Base-by-base conservation (phyloP, 495 filamentous ascomycete species). In the Aspergillus saccharolyticus region DNA sequence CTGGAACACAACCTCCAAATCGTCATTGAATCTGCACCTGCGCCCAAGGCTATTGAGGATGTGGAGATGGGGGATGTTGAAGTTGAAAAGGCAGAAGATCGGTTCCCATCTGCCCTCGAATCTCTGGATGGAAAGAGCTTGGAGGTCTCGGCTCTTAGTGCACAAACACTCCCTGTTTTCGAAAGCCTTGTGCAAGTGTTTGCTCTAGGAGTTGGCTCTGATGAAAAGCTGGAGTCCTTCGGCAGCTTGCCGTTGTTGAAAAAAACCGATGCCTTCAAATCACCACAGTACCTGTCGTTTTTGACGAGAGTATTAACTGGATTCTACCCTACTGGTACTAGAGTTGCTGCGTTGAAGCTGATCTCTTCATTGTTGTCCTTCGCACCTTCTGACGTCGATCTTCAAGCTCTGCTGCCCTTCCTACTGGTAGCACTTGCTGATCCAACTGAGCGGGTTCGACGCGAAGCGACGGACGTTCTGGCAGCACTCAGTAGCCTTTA, bases 351-450 rank as follows among this genome's bases (percentile, higher is more conserved):
- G 4, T 68, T 96, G 51, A 81, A 81, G 39, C 74, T 78, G 49
- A 77, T 84, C 21, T 81, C 80, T 18, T 67, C 71, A 6, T 70
- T 79, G 19, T 61, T 95, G 19, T 76, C 75, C 48, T 76, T 76
- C 12, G 62, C 63, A 7, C 69, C 78, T 24, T 78, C 70, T 21
- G 70, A 70, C n/a, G 56, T 85, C 48, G 91, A 95, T 66, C 76
- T 86, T 42, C 92, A 96, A 64, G 83, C 84, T 3, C 63, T 96
- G 18, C 59, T 96, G 24, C 91, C 92, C 15, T 96, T 95, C 68
- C 67, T 85, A 28, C 66, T 96, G 33, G 76, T 75, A 53, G 89
- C 87, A 9, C 80, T 98, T 17, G 74, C 83, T 22, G 94, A 98
- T 68, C 70, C 81, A 3, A 84, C 87, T 1, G 80, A 81, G 53